Percentiles rank a stretch among this genome's conserved stretches.
phyloP scores from a whole-genome alignment of 2,329 filamentous ascomycete genomes.

The Cadophora malorum region DNA sequence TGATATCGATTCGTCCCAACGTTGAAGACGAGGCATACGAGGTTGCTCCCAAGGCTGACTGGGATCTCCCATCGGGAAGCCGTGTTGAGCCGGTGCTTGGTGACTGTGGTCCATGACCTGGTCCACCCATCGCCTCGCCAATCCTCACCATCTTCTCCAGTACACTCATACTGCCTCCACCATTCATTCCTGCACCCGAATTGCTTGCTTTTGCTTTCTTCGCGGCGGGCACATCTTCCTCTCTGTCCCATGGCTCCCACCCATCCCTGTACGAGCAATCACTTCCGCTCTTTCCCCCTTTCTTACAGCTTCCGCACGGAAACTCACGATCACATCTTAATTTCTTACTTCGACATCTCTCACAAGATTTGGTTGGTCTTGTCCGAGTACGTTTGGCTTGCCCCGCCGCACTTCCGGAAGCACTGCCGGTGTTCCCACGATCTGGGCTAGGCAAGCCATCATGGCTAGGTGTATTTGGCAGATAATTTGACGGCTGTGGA shows the following conservation, averaged over 20 bases:
- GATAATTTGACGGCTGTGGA: background rate
- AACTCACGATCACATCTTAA: conserved; percentile 61
- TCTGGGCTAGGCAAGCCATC: conserved; percentile 9
- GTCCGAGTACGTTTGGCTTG: conserved; percentile 45
- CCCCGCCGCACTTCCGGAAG: background rate
- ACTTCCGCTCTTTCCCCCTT: conserved; percentile 25
- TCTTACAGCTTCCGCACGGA: conserved; percentile 60
- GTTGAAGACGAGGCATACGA: conserved; percentile 4
- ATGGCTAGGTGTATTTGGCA: background rate
- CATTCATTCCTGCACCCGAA: background rate
- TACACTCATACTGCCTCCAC: background rate
- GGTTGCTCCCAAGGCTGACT: background rate
- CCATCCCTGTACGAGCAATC: conserved; percentile 22
- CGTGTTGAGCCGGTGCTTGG: background rate
- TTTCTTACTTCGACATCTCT: conserved; percentile 63
- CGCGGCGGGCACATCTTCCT: conserved; percentile 4
- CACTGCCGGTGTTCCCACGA: background rate
- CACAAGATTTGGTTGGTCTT: conserved; percentile 62
- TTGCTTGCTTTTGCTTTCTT: conserved; percentile 21
- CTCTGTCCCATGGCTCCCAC: conserved; percentile 14
- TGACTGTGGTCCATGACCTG: background rate
- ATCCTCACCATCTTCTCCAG: conserved; percentile 16
- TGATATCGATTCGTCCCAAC: conserved; percentile 27
- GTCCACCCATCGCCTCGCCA: background rate
- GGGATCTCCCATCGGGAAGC: background rate